phyloP scores from a whole-genome alignment of 1,284 basidiomycete genomes.

The Heterobasidion irregulare region DNA sequence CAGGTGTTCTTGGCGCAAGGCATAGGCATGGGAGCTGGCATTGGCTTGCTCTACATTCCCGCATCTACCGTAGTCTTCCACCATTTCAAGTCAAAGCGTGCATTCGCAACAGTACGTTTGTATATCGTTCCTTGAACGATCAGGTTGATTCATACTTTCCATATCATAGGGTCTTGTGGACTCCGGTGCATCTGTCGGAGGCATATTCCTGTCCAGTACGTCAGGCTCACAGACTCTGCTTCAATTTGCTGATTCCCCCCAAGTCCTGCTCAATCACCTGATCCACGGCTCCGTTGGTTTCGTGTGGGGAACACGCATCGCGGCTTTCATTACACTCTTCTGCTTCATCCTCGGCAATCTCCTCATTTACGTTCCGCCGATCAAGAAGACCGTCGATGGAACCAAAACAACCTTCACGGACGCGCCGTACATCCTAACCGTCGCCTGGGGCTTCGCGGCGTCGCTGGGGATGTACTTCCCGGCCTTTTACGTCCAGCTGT shows the following conservation, averaged over 20 bases:
- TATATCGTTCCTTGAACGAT: background rate
- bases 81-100: constrained; percentile 4
- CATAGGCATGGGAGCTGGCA: constrained; percentile 12
- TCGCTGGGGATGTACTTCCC: constrained; percentile 19
- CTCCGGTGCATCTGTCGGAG: constrained; percentile 13
- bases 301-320: constrained; percentile 14
- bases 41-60: constrained; percentile 13
- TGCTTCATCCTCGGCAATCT: constrained; percentile 15
- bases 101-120: constrained; percentile 1
- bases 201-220: constrained; percentile 14
- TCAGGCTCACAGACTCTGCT: background rate
- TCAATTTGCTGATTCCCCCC: background rate
- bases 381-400: background rate
- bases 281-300: constrained; percentile 15
- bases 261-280: constrained; percentile 16
- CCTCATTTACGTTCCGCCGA: constrained; percentile 12
- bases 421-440: constrained; percentile 14
- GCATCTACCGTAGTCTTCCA: constrained; percentile 10
- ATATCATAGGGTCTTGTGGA: constrained; percentile 15
- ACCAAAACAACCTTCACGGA: constrained; percentile 3
- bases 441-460: constrained; percentile 14
- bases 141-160: background rate
- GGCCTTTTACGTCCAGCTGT: constrained; percentile 21
- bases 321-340: constrained; percentile 14
- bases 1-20: constrained; percentile 14